These are phyloP conservation scores for Thraustochytrium sp. DNA, from an alignment of 352 stramenopile species.

Conservation along the genomic window DNA sequence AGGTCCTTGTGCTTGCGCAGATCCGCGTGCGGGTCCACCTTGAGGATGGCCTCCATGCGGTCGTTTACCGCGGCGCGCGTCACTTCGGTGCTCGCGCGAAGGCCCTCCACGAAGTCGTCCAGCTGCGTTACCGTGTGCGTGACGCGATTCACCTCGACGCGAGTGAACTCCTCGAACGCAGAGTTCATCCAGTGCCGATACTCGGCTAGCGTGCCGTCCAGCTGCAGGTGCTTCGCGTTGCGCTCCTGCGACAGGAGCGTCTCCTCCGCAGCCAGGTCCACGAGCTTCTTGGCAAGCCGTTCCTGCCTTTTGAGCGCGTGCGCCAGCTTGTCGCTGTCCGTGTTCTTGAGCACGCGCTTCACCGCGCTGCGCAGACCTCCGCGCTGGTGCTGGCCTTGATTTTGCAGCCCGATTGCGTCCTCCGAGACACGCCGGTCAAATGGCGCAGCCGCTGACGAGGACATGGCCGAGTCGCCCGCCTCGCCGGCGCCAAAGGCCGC, in stretches of 20 bases:
- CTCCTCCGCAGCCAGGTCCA: background rate
- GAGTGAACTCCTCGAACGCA: background rate
- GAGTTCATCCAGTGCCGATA: background rate
- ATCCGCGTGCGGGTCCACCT: background rate
- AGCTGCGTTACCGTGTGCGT: background rate
- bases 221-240: background rate
- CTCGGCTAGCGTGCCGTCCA: background rate
- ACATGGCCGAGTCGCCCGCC: no score
- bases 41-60: background rate
- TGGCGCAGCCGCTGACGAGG: no score
- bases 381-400: background rate
- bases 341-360: background rate
- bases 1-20: slow-evolving; percentile 10
- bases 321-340: background rate
- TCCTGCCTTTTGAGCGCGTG: slow-evolving; percentile 13
- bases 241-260: background rate
- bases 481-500: background rate
- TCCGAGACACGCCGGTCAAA: no score
- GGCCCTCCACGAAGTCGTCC: background rate
- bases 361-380: background rate
- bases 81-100: background rate
- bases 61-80: background rate
- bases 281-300: background rate
- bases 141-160: background rate
- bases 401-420: no score